phyloP scores from a whole-genome alignment of 2,329 filamentous ascomycete species.

The Cordyceps farinosa region DNA sequence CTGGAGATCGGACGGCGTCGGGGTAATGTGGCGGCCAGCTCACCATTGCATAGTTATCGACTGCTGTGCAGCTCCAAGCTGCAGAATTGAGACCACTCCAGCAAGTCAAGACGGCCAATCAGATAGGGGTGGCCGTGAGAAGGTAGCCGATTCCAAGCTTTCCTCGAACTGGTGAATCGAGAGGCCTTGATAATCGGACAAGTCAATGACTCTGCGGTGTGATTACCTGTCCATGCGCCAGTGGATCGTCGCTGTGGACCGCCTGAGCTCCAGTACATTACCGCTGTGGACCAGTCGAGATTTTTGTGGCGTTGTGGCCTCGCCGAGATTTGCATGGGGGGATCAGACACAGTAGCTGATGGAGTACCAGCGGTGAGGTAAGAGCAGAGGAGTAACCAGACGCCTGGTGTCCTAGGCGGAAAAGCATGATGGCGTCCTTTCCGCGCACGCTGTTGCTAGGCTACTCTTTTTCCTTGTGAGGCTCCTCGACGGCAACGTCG shows the following conservation, averaged over 20 bases:
- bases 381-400: neutral
- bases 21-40: neutral
- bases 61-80: neutral
- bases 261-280: neutral
- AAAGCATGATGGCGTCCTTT: neutral
- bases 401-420: neutral
- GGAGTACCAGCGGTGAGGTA: neutral
- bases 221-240: neutral
- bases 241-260: constrained; percentile 3
- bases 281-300: constrained; percentile 1
- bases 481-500: neutral
- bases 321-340: neutral
- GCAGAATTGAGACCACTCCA: neutral
- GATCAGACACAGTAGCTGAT: neutral
- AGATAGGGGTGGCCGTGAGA: neutral
- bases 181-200: neutral
- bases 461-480: neutral
- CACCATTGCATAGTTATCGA: neutral
- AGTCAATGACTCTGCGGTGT: neutral
- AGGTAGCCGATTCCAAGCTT: neutral
- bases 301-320: constrained; percentile 2
- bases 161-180: no score
- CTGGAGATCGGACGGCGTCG: constrained; percentile 8
- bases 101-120: neutral
- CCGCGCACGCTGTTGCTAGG: neutral